phyloP scores from a whole-genome alignment of 192 early-diverging fungal genomes.

The Mortierella hygrophila region DNA sequence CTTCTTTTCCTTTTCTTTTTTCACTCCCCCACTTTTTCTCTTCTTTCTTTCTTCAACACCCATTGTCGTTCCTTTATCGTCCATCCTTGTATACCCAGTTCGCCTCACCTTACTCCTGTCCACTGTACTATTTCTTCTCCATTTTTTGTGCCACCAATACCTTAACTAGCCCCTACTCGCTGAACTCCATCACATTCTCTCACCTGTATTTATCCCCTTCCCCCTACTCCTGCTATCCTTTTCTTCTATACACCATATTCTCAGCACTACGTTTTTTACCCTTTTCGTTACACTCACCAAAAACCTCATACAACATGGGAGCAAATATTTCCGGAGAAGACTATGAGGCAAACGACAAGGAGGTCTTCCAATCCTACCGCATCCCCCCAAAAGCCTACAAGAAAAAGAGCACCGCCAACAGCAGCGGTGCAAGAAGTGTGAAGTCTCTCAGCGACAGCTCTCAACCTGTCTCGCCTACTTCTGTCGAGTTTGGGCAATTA shows the following conservation, averaged over 20 bases:
- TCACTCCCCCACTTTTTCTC: neutral
- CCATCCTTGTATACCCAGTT: neutral
- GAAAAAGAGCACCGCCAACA: constrained; percentile 21
- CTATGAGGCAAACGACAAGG: constrained; percentile 35
- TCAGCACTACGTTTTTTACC: neutral
- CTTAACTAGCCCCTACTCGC: neutral
- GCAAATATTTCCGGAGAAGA: constrained; percentile 44
- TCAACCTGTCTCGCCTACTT: constrained; percentile 15
- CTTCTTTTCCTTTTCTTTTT: neutral
- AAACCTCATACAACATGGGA: constrained; percentile 27
- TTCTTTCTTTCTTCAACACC: neutral
- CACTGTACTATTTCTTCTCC: neutral
- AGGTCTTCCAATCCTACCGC: constrained; percentile 53
- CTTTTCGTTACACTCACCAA: neutral
- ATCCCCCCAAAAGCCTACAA: constrained; percentile 54
- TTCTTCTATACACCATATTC: neutral
- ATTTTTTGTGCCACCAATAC: neutral
- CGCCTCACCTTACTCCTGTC: neutral
- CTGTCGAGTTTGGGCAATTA: constrained; percentile 15
- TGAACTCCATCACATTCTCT: neutral
- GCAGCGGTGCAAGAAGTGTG: neutral
- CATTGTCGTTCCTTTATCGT: too few relatives aligned
- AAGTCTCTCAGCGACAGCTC: constrained; percentile 20
- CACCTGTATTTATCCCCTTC: neutral
- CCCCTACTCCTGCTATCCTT: neutral